Percentiles rank a stretch among this genome's conserved stretches.
Evolutionary conservation across 1,284 basidiomycete genomes (phyloP).

Genomic region (Gastroboletus turbinatus): DNA sequence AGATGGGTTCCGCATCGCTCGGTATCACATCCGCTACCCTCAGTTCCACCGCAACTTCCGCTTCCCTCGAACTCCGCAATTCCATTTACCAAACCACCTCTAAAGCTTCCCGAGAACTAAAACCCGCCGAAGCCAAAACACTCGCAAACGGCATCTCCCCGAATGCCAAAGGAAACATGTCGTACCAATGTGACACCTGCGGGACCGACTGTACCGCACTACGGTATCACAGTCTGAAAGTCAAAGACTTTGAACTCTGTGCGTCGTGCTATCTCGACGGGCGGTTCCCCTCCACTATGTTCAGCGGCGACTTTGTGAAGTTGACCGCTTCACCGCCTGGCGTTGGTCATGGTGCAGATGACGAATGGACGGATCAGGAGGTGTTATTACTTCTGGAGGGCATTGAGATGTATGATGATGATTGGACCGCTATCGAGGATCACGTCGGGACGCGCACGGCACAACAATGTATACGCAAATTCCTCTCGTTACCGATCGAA

Average conservation of each 20-base stretch:
- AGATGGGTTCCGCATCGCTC: constrained; percentile 46
- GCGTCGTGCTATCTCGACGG: constrained; percentile 93
- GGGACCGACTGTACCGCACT: constrained; percentile 88
- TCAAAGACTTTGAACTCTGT: constrained; percentile 89
- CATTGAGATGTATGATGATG: constrained; percentile 97
- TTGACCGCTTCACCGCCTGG: constrained; percentile 57
- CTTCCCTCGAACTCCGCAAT: constrained; percentile 81
- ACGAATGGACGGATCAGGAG: constrained; percentile 89
- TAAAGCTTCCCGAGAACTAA: constrained; percentile 73
- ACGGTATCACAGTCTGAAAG: constrained; percentile 92
- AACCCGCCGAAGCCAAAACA: constrained; percentile 60
- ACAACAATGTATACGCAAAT: constrained; percentile 95
- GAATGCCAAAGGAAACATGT: constrained; percentile 46
- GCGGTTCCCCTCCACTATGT: constrained; percentile 95
- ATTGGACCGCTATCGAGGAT: constrained; percentile 90
- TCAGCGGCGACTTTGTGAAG: constrained; percentile 96
- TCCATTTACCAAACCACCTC: constrained; percentile 87
- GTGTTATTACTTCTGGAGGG: constrained; percentile 87
- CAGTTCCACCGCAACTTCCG: constrained; percentile 35
- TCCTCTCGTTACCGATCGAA: constrained; percentile 96
- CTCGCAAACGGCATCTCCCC: constrained; percentile 59
- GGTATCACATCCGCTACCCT: constrained; percentile 44
- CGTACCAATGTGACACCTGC: constrained; percentile 91
- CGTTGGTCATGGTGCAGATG: constrained; percentile 43
- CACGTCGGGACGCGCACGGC: constrained; percentile 90